Base-by-base conservation (phyloP, 2,329 filamentous ascomycete species). In the Colletotrichum kahawae region DNA sequence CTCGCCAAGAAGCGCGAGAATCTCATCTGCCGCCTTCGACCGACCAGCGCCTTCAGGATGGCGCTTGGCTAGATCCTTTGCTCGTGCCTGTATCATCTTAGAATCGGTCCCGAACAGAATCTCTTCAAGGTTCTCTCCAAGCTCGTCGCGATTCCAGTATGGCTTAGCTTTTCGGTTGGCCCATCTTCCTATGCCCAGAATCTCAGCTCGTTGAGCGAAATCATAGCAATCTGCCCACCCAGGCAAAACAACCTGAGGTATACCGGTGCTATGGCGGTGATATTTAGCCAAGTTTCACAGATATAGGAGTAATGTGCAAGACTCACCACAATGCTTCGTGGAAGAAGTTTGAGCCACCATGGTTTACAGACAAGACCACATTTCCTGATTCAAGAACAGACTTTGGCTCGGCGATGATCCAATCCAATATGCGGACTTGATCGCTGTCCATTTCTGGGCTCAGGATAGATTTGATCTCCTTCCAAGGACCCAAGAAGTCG, bases 261-360 rank as follows among this genome's bases (percentile, higher is more conserved):
- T 29, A 13, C 74, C 70, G n/a, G 73, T 56, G 13, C 64, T 72
- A 18, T 36, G 6, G 24, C 33, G 13, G n/a, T 10, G 8, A n/a
- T 16, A 21, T 29, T 31, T 29, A 51, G 43, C n/a, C 5, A 33
- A 2, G 2, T 21, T 24, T 51, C 2, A 7, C 13, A 54, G n/a
- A 18, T 24, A 13, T 3, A 14, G 34, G n/a, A 21, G 33, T 21
- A 7, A 9, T 13, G 24, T 21, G 21, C 21, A 48, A 21, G 18
- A 67, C 64, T 77, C 78, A 84, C 84, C 79, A 78, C 12, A 85
- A 60, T 0, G 84, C 83, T 70, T 86, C 84, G 38, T 83, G 79
- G 77, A 82, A 86, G 0, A 86, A 87, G 70, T 86, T 88, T 0
- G 87, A 85, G 5, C 87, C 87, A 9, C 87, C 87, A 71, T 89